phyloP scores from a whole-genome alignment of 805 yeast species.

The Pichia eremophila region DNA sequence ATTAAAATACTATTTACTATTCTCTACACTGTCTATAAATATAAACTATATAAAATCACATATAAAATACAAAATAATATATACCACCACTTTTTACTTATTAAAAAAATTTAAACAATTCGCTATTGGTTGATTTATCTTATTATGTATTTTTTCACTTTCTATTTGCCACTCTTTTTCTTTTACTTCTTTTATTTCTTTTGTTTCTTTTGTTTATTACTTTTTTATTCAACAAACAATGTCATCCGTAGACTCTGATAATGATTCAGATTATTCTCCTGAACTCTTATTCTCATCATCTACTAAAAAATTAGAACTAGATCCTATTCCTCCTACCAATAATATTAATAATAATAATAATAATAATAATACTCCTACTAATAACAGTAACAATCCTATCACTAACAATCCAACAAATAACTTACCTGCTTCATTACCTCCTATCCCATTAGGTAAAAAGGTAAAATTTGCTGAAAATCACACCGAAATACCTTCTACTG shows the following conservation, averaged over 20 bases:
- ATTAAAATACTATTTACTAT: too few species aligned
- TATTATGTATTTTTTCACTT: too few species aligned
- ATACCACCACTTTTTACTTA: too few species aligned
- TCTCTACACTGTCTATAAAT: too few species aligned
- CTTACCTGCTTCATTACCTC: not conserved
- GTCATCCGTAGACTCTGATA: not conserved
- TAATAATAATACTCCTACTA: too few species aligned
- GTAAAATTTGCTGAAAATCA: conserved; percentile 7
- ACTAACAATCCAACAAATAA: not conserved
- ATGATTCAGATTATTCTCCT: not conserved
- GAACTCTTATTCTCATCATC: conserved; percentile 1
- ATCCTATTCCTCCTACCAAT: too few species aligned
- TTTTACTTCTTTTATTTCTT: not conserved
- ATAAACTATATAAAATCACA: not conserved
- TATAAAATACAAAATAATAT: not conserved
- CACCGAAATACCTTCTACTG: not conserved
- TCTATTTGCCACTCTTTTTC: not conserved
- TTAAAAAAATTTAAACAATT: too few species aligned
- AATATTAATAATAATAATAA: too few species aligned
- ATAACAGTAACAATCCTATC: too few species aligned
- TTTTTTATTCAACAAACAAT: not conserved
- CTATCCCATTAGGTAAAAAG: not conserved
- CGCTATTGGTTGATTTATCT: too few species aligned
- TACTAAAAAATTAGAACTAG: too few species aligned
- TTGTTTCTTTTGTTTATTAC: not conserved